Base-by-base conservation (phyloP, 2,329 filamentous ascomycete species). In the Fusarium sp. region DNA sequence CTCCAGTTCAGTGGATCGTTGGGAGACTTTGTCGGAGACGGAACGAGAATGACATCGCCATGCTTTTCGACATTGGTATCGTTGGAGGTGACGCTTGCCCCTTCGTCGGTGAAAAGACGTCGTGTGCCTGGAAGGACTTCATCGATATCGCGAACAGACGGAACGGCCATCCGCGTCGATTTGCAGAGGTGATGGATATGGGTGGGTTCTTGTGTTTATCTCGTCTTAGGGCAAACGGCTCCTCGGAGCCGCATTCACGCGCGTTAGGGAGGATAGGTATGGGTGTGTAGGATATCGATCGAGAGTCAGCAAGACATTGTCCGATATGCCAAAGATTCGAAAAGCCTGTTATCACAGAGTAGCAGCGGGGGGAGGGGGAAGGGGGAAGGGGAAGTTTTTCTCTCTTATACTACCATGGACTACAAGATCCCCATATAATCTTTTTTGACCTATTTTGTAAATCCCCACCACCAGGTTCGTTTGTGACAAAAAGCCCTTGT, bases 1-100 rank as follows among this genome's bases (percentile, higher is more conserved):
- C 80, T 79, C 84, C 84, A 86, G 70, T 85, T 84, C 61, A 86
- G 77, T 20, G 84, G 84, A 69, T 86, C 84, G 65, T 86, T 83
- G 30, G 83, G 83, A 11, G 82, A 84, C 53, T 80, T 76, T 13
- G 83, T 84, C n/a, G 86, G 86, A 55, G 84, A 81, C 4, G 86
- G 86, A 4, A 83, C 81, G 28, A 88, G 80, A 20, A 85, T 80
- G 44, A 88, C 80, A 59, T 87, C 82, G 59, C 75, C 75, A 42
- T 77, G 73, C 41, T 76, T 76, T 44, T 76, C 74, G 36, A 75
- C 46, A 38, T 58, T 52, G 49, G 66, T 56, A 30, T 72, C 73
- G 44, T 64, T 65, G 10, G 74, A 76, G 23, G 57, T 11, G 36
- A 47, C 64, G 46, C 75, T 76, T n/a, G 72, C 72, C 15, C 65